Base-by-base conservation (phyloP, 2,329 filamentous ascomycete species). In the Huntiella decipiens region DNA sequence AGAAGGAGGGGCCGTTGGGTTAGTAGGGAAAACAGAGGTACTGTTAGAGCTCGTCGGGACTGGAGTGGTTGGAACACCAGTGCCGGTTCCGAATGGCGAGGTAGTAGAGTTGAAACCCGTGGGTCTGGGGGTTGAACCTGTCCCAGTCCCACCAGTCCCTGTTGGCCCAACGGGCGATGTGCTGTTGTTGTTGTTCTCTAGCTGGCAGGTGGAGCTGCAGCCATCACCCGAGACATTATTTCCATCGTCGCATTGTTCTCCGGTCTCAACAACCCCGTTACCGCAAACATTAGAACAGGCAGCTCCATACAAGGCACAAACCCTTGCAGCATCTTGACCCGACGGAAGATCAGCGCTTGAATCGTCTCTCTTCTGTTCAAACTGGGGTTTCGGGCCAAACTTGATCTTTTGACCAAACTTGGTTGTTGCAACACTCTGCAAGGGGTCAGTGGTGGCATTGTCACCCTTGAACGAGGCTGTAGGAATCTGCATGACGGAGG, bases 401-500 rank as follows among this genome's bases (percentile, higher is more conserved):
- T 10, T 28, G 8, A 28, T 7, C 8, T 7, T 28, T 10, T 28
- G 6, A 28, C 22, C 10, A 28, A 28, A 28, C 22, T 28, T 28
- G 22, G 22, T 28, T 3, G 22, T 28, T 7, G 22, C 22, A 10
- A 28, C 22, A 28, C 22, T 28, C 8, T 28, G 22, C 22, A 28
- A 28, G 22, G 42, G 41, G 22, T 44, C 34, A 2, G 22, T 37
- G 1, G 12, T 32, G 11, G 32, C 41, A n/a, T 16, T 22, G 15
- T 11, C 13, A 12, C 17, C 28, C n/a, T 32, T 33, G 22, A 38
- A 44, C 4, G 48, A 35, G 11, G 16, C 5, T n/a, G 33, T 28
- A 5, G 38, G 34, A 28, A 48, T 48, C 13, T 51, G 49, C 49
- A 51, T 51, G 4, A 49, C 33, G 8, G 46, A 51, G 7, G 36